Evolutionary conservation across 306 rosid genomes (phyloP), one percentile per base, ranked within the genome.

Genomic region (Calophaca sinica): DNA sequence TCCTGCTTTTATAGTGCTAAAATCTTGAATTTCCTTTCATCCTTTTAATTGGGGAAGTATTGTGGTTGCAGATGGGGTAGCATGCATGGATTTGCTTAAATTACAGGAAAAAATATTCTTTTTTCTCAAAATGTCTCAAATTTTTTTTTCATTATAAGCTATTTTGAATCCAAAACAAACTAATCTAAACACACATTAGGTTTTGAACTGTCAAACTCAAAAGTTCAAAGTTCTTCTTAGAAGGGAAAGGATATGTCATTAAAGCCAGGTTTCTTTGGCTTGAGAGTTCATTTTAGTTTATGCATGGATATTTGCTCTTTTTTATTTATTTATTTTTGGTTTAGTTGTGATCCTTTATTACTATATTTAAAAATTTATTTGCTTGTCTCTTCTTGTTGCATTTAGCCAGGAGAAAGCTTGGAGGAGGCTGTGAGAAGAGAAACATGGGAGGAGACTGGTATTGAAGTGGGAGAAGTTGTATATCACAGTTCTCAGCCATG

Each of bases 401-500:
- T 59, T 45, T 82, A 93, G 98, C 98, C 98, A 58, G 97, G 97
- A 80, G 98, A 93, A 84, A 93, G 92, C 83, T 87, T 93, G 86
- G 98, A 93, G 89, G 97, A 91, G 88, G 98, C 97, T 11, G 98
- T 93, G 85, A 87, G 88, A 85, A 91, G 98, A 75, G 98, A 93
- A 82, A 91, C 97, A 32, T 88, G 85, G 92, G 98, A 93, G 63
- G 98, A 93, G 86, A 88, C 97, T 15, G 97, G 96, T 32, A 79
- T 93, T 81, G 94, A 93, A 87, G 97, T 93, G 29, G 98, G 91
- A 70, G 89, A 93, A 75, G 98, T 93, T 62, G 76, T 91, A 70
- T 93, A 91, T 73, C 96, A 89, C 68, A 91, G 97, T 72, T 93
- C 97, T 79, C 98, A 93, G 82, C 97, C 98, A 38, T 91, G 98